Conservation (phyloP, 1,139 yeast genomes). For the Debaryomyces singareniensis region DNA sequence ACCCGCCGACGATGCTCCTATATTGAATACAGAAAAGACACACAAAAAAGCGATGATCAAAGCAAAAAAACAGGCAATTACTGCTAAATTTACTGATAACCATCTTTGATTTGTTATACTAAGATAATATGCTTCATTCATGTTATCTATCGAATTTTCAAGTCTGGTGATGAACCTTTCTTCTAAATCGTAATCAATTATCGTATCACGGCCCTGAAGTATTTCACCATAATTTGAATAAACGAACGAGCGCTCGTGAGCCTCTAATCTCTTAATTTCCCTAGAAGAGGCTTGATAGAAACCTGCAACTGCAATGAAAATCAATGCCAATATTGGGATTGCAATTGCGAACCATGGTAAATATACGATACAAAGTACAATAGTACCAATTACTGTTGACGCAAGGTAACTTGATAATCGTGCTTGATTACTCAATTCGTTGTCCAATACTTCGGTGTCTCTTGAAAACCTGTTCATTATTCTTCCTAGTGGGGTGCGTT, state of each 20-base stretch:
- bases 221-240: constrained; percentile 75
- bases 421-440: constrained; percentile 60
- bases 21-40: constrained; percentile 57
- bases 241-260: constrained; percentile 67
- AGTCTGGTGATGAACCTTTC: constrained; percentile 46
- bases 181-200: constrained; percentile 54
- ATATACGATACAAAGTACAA: constrained; percentile 63
- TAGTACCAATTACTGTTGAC: constrained; percentile 55
- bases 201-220: constrained; percentile 64
- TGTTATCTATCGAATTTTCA: constrained; percentile 37
- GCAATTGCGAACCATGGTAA: constrained; percentile 63
- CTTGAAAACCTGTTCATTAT: constrained; percentile 62
- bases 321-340: constrained; percentile 32
- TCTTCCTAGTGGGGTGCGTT: constrained; percentile 60
- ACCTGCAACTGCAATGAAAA: constrained; percentile 30
- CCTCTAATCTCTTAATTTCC: constrained; percentile 79
- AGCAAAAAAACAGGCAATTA: constrained; percentile 43
- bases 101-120: constrained; percentile 73
- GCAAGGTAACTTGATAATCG: constrained; percentile 35
- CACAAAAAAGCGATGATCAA: constrained; percentile 54
- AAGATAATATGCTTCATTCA: constrained; percentile 70
- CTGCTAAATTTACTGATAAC: constrained; percentile 66
- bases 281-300: constrained; percentile 67
- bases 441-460: constrained; percentile 81
- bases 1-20: constrained; percentile 66